These are phyloP conservation scores for Phtheirospermum japonicum DNA, from an alignment of 257 asterid species.

Conservation along the genomic window DNA sequence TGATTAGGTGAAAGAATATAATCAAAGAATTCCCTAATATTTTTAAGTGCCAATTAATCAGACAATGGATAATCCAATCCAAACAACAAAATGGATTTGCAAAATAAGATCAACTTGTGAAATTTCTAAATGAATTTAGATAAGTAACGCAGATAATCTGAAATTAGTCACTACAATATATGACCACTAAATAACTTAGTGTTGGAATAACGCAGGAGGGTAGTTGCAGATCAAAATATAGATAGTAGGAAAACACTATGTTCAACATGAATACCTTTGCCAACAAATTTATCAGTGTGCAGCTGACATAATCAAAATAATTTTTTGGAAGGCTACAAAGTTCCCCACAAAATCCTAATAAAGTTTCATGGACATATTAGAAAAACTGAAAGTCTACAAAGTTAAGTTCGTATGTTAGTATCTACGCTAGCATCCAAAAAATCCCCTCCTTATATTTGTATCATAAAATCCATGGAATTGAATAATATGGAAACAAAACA, in stretches of 20 bases:
- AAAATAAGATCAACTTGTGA: conserved; percentile 22
- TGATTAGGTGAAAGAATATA: conserved; percentile 24
- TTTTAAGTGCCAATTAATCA: conserved; percentile 17
- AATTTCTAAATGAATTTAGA: conserved; percentile 13
- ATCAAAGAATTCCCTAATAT: conserved; percentile 9
- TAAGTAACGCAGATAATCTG: neutral
- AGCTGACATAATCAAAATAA: neutral
- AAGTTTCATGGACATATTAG: neutral
- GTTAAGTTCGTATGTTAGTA: neutral
- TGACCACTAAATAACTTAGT: conserved; percentile 5
- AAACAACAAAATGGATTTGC: conserved; percentile 16
- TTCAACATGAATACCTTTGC: conserved; percentile 5
- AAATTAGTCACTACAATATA: conserved; percentile 16
- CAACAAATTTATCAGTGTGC: neutral
- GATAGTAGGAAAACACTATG: conserved; percentile 5
- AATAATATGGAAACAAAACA: conserved; percentile 1
- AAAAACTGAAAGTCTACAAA: conserved; percentile 5
- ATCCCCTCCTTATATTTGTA: conserved; percentile 1
- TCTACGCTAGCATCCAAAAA: conserved; percentile 1
- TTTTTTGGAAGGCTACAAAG: conserved; percentile 8
- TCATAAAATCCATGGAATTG: neutral
- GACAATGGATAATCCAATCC: conserved; percentile 22
- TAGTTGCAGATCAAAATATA: neutral
- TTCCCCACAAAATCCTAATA: neutral
- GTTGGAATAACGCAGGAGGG: conserved; percentile 8